These are phyloP conservation scores for Epichloe aotearoae DNA, from an alignment of 2,329 filamentous ascomycete species.

Conservation along the genomic window DNA sequence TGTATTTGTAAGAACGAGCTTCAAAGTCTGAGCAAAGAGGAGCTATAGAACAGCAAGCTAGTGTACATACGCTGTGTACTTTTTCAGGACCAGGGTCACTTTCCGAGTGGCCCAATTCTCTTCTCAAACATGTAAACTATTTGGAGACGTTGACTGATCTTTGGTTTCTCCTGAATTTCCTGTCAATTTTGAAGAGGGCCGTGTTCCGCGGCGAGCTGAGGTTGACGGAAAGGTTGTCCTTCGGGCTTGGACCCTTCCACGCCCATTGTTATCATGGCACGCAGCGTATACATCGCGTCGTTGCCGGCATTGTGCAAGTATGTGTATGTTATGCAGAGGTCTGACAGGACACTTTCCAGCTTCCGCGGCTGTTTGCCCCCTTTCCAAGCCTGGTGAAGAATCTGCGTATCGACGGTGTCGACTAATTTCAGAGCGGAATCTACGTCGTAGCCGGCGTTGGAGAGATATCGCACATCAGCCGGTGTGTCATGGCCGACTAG, in stretches of 20 bases:
- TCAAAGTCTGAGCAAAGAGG: conserved; percentile 2
- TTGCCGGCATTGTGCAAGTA: conserved; percentile 82
- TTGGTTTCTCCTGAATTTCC: too few relatives aligned
- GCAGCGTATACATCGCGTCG: conserved; percentile 68
- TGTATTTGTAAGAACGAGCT: conserved; percentile 12
- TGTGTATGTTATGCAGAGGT: conserved; percentile 48
- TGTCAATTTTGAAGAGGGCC: not conserved
- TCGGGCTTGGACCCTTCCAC: conserved; percentile 9
- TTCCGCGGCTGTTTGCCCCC: conserved; percentile 38
- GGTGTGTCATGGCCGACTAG: conserved; percentile 66
- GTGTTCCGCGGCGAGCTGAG: not conserved
- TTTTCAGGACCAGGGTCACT: not conserved
- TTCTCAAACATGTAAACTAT: conserved; percentile 1
- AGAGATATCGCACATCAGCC: conserved; percentile 56
- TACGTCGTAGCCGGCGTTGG: conserved; percentile 49
- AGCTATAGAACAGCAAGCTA: not conserved
- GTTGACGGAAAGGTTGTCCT: not conserved
- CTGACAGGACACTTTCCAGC: conserved; percentile 47
- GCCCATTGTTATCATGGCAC: conserved; percentile 47
- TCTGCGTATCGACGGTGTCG: conserved; percentile 60
- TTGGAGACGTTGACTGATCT: not conserved
- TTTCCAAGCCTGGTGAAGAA: conserved; percentile 52
- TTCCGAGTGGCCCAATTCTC: not conserved
- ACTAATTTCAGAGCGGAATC: conserved; percentile 36
- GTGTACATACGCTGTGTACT: not conserved